These are phyloP conservation scores for Blakeslea trispora DNA, from an alignment of 371 early-diverging fungal species.

Conservation along the genomic window DNA sequence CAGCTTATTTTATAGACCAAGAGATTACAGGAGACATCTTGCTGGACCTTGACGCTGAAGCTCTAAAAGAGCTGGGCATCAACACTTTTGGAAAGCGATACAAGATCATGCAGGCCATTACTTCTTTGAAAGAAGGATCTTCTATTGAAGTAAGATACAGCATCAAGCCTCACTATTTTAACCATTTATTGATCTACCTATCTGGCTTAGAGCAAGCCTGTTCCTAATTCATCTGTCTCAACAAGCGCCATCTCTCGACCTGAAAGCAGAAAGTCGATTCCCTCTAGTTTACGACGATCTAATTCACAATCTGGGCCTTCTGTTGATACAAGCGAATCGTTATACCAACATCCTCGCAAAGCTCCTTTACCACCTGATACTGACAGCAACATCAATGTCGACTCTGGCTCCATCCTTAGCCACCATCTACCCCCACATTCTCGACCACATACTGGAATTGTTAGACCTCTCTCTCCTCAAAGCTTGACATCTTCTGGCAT, in stretches of 20 bases:
- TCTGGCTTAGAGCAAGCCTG: conserved; percentile 7
- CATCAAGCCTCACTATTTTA: too few relatives aligned
- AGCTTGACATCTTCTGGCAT: conserved; percentile 35
- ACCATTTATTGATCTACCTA: not conserved
- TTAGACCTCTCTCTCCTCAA: conserved; percentile 40
- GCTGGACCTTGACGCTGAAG: conserved; percentile 61
- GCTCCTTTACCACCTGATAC: conserved; percentile 43
- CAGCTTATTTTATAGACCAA: conserved; percentile 62
- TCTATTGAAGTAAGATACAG: conserved; percentile 1
- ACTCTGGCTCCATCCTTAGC: conserved; percentile 2
- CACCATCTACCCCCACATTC: conserved; percentile 6
- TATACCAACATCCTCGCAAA: conserved; percentile 49
- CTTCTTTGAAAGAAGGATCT: conserved; percentile 43
- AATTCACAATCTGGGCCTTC: conserved; percentile 17
- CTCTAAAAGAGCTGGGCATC: conserved; percentile 73
- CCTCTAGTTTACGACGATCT: conserved; percentile 16
- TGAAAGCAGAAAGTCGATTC: conserved; percentile 11
- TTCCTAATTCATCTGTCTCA: conserved; percentile 25
- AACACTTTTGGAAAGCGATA: conserved; percentile 69
- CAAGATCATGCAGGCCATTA: conserved; percentile 72
- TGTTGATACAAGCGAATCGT: conserved; percentile 15
- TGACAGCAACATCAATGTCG: conserved; percentile 2
- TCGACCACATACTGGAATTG: conserved; percentile 10
- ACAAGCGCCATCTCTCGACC: conserved; percentile 21
- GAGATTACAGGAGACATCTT: conserved; percentile 76